Evolutionary conservation across 208 protist genomes (phyloP).

Genomic region (Leishmania martiniquensis): DNA sequence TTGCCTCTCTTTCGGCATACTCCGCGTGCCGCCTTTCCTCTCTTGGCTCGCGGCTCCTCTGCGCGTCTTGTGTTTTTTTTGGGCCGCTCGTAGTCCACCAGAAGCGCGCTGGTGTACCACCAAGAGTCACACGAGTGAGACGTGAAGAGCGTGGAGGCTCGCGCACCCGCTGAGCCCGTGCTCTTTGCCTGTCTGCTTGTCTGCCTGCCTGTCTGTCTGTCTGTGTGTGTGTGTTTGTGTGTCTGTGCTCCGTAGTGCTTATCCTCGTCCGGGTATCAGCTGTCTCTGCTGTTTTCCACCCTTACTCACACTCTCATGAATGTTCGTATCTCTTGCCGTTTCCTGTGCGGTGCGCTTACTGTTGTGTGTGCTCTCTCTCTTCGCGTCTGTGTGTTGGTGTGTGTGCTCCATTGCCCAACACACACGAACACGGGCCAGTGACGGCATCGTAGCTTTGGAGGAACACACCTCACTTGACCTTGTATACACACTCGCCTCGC

Average conservation of each 20-base stretch:
- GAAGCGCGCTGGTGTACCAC: neutral
- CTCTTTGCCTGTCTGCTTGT: neutral
- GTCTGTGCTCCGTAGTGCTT: neutral
- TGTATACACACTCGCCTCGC: neutral
- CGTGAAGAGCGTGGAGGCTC: neutral
- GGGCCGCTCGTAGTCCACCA: neutral
- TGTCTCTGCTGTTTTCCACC: neutral
- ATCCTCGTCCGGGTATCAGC: no score
- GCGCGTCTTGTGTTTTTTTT: neutral
- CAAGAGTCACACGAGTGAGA: neutral
- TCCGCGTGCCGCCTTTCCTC: neutral
- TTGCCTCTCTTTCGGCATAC: neutral
- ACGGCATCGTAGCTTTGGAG: neutral
- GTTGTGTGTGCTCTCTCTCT: neutral
- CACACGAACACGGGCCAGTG: neutral
- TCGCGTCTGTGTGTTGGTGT: no score
- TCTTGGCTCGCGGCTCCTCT: neutral
- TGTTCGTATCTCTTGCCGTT: neutral
- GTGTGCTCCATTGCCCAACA: no score
- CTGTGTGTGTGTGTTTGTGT: neutral
- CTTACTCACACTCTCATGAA: neutral
- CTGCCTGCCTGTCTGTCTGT: neutral
- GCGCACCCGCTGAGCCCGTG: neutral
- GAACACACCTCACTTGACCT: neutral
- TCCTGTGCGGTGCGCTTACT: neutral